Evolutionary conservation across 176 grass and related monocot genomes (phyloP), one percentile per base, ranked within the genome.

Genomic region (Pontederia crassipes): DNA sequence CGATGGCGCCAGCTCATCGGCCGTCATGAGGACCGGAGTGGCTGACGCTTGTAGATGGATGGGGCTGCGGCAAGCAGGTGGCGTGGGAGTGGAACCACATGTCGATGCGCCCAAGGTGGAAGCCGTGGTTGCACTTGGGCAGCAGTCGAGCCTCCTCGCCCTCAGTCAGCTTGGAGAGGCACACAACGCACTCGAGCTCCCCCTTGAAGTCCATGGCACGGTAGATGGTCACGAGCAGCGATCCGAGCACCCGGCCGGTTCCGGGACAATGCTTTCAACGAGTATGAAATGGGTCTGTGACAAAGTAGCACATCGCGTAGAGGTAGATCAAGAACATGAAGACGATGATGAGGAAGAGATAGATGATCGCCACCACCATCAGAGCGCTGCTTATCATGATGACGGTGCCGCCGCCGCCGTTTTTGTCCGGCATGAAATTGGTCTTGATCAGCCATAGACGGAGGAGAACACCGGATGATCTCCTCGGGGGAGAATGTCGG

Each of bases 11-110:
- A 10, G 46, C 18, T 81, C 68, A 56, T 16, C 3, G 69, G 52
- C 27, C 52, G 52, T 10, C 45, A 69, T 2, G 16, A 13, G 7
- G 69, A 45, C 24, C 9, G 17, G 46, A 48, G 2, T 17, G 40
- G 48, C 52, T 29, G n/a, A 70, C 29, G 69, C 2, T 4, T 35
- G 29, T 4, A 4, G 29, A 51, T 65, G 77, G 20, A 95, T 83
- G 64, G 86, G 70, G 4, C 68, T 69, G 50, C 91, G 86, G 78
- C 91, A 95, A 32, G 74, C 91, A 95, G 56, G 91, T 90, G 46
- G 85, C 81, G 65, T 90, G 86, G 6, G 91, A 95, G 54, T 84
- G 86, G 73, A 95, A 87, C 91, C 91, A 95, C 91, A 82, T 90
- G 78, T 95, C 91, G 64, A 95, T 90, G 80, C 91, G 90, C 16